A percentile compares a stretch with the other conserved stretches of the same genome.
These are phyloP conservation scores for Firmiana major DNA, from an alignment of 345 rosid species.

Conservation along the genomic window DNA sequence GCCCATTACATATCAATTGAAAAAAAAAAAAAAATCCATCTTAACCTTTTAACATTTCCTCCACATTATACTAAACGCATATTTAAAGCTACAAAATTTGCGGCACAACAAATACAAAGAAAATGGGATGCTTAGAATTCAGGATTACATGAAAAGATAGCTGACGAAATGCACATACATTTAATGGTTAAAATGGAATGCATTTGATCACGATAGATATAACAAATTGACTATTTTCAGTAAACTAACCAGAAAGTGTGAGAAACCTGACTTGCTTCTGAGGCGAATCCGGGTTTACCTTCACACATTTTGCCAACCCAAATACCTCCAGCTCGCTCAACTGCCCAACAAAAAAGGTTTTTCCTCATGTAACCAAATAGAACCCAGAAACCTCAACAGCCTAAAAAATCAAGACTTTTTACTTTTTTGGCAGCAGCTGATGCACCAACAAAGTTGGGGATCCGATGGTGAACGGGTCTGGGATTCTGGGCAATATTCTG, in stretches of 20 bases:
- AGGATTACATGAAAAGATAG: background rate
- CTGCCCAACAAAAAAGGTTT: slow-evolving; percentile 29
- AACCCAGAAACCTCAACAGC: slow-evolving; percentile 7
- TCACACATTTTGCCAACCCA: slow-evolving; percentile 57
- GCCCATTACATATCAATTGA: background rate
- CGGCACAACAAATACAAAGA: background rate
- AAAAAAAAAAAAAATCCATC: slow-evolving; percentile 4
- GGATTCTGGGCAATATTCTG: slow-evolving; percentile 67
- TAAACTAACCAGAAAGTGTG: slow-evolving; percentile 18
- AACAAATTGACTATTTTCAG: background rate
- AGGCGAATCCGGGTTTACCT: slow-evolving; percentile 91
- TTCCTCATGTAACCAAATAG: background rate
- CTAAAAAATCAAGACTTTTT: background rate
- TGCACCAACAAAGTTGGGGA: slow-evolving; percentile 90
- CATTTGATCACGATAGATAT: background rate
- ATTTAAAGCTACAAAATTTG: background rate
- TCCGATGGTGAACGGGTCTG: slow-evolving; percentile 86
- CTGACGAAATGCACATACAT: background rate
- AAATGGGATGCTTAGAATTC: background rate
- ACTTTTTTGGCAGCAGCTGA: slow-evolving; percentile 68
- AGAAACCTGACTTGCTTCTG: slow-evolving; percentile 92
- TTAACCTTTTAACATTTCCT: background rate
- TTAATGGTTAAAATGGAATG: background rate
- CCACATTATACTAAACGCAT: slow-evolving; percentile 8
- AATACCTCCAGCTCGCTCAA: slow-evolving; percentile 56